Conservation (phyloP, 1,139 yeast species). For the Yamadazyma mexicana region DNA sequence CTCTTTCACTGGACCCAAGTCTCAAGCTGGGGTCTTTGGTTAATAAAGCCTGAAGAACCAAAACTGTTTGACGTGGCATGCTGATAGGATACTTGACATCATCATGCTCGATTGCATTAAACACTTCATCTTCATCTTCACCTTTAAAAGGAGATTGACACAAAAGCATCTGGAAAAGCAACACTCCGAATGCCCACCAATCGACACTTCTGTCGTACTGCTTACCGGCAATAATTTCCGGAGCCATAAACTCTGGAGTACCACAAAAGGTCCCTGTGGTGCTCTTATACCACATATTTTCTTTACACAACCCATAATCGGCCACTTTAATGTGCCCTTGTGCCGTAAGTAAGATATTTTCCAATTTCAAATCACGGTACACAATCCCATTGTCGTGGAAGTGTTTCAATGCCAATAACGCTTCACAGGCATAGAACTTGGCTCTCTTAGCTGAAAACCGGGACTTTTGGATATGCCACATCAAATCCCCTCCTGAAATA, state of each 20-base stretch:
- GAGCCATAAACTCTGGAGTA: constrained; percentile 99
- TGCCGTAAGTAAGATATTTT: constrained; percentile 82
- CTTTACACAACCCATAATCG: constrained; percentile 96
- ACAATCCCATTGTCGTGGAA: constrained; percentile 96
- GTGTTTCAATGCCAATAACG: constrained; percentile 82
- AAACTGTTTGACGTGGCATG: constrained; percentile 96
- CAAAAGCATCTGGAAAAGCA: constrained; percentile 90
- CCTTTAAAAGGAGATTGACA: constrained; percentile 98
- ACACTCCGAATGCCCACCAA: constrained; percentile 99
- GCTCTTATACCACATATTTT: constrained; percentile 87
- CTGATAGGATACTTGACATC: constrained; percentile 97
- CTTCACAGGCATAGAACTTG: constrained; percentile 96
- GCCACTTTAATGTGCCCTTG: constrained; percentile 97
- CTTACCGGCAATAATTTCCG: constrained; percentile 91
- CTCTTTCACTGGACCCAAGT: constrained; percentile 82
- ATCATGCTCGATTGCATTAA: constrained; percentile 95
- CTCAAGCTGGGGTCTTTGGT: constrained; percentile 86
- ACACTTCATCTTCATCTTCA: constrained; percentile 96
- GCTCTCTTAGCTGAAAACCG: constrained; percentile 89
- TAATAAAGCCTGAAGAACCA: constrained; percentile 83
- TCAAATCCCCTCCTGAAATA: constrained; percentile 95
- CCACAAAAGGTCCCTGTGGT: constrained; percentile 98
- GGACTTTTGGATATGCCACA: constrained; percentile 98
- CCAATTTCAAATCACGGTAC: constrained; percentile 94
- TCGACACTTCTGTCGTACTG: constrained; percentile 92